phyloP scores from a whole-genome alignment of 192 early-diverging fungal species.

The Coemansia sp. region DNA sequence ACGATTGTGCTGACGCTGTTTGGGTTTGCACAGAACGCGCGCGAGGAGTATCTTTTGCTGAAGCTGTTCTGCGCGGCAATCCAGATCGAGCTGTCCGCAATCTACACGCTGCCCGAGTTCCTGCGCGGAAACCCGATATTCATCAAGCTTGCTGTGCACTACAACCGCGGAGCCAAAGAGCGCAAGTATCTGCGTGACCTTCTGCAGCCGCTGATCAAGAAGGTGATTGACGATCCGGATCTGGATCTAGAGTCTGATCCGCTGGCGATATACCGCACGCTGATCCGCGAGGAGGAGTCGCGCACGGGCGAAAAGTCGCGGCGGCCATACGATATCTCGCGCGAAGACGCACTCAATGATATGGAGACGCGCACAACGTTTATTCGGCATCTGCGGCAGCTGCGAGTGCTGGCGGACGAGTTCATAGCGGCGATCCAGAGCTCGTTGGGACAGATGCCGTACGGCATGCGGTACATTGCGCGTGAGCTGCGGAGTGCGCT shows the following conservation, averaged over 20 bases:
- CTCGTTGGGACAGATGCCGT: slow-evolving; percentile 88
- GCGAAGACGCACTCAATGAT: slow-evolving; percentile 80
- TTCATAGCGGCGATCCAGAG: slow-evolving; percentile 81
- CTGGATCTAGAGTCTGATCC: slow-evolving; percentile 94
- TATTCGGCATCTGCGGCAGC: slow-evolving; percentile 69
- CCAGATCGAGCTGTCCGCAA: slow-evolving; percentile 84
- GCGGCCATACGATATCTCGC: slow-evolving; percentile 73
- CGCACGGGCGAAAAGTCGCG: slow-evolving; percentile 79
- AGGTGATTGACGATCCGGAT: slow-evolving; percentile 70
- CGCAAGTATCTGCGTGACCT: slow-evolving; percentile 85
- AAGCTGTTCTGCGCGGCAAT: slow-evolving; percentile 91
- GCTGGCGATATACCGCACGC: slow-evolving; percentile 79
- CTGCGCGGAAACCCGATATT: slow-evolving; percentile 94
- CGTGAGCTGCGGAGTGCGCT: slow-evolving; percentile 79
- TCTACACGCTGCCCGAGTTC: slow-evolving; percentile 84
- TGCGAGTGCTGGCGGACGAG: slow-evolving; percentile 78
- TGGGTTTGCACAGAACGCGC: slow-evolving; percentile 94
- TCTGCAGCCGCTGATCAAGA: slow-evolving; percentile 77
- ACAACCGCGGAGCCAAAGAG: slow-evolving; percentile 94
- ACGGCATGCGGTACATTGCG: slow-evolving; percentile 95
- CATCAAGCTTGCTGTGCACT: slow-evolving; percentile 95
- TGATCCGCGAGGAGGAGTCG: slow-evolving; percentile 89
- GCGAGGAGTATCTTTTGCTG: slow-evolving; percentile 95
- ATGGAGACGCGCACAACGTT: slow-evolving; percentile 72
- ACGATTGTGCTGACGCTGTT: slow-evolving; percentile 88